Evolutionary conservation across 176 grass and related monocot genomes (phyloP).

Genomic region (Tillandsia fasciculata): DNA sequence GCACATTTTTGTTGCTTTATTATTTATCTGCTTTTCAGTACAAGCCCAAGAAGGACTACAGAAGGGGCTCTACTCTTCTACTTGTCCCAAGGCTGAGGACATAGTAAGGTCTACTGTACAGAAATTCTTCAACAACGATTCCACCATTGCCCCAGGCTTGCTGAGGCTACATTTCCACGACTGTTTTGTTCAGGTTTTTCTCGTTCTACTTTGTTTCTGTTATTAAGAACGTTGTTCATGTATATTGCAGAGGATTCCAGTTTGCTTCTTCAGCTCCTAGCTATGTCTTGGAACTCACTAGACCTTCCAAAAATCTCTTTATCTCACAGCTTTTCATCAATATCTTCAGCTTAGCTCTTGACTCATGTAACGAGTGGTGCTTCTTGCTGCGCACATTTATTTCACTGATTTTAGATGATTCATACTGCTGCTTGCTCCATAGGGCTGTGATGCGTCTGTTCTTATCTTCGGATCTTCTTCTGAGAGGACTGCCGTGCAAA

Average conservation of each 20-base stretch:
- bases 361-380: neutral
- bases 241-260: neutral
- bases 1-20: constrained; percentile 5
- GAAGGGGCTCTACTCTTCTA: constrained; percentile 47
- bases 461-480: constrained; percentile 51
- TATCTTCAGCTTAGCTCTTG: neutral
- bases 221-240: neutral
- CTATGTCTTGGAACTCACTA: neutral
- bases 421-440: neutral
- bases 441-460: constrained; percentile 76
- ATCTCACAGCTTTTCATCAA: neutral
- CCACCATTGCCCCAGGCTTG: constrained; percentile 53
- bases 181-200: constrained; percentile 68
- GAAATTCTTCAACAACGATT: constrained; percentile 48
- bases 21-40: constrained; percentile 11
- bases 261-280: neutral
- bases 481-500: constrained; percentile 53
- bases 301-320: neutral
- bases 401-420: neutral
- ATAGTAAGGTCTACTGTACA: constrained; percentile 52
- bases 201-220: neutral
- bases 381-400: neutral
- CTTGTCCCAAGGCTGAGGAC: constrained; percentile 52
- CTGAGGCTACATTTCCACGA: constrained; percentile 86
- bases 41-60: constrained; percentile 37